phyloP scores from a whole-genome alignment of 2,329 filamentous ascomycete genomes.

The Beauveria asiatica region DNA sequence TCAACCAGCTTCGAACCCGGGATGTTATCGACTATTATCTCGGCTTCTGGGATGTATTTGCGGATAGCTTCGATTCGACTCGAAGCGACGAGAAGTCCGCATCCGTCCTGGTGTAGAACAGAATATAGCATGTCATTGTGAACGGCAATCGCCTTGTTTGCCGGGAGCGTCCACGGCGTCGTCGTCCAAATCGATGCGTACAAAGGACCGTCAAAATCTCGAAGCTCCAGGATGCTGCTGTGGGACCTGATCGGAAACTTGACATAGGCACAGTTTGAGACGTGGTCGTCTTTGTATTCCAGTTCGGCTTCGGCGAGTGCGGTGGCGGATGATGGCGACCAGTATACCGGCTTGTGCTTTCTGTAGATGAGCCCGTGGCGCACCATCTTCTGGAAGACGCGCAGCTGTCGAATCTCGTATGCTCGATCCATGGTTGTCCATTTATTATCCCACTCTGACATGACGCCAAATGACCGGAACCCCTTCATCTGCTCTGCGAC shows the following conservation, averaged over 20 bases:
- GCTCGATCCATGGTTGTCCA: constrained; percentile 73
- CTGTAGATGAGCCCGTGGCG: constrained; percentile 66
- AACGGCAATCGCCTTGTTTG: constrained; percentile 83
- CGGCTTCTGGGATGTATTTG: constrained; percentile 41
- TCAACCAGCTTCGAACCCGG: constrained; percentile 57
- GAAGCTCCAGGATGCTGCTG: constrained; percentile 25
- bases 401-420: constrained; percentile 68
- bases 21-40: constrained; percentile 48
- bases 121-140: constrained; percentile 66
- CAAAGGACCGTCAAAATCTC: constrained; percentile 39
- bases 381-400: constrained; percentile 68
- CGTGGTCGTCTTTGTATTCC: constrained; percentile 70
- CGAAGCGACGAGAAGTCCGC: constrained; percentile 63
- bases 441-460: constrained; percentile 69
- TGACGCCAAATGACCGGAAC: constrained; percentile 66
- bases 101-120: constrained; percentile 48
- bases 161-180: constrained; percentile 93
- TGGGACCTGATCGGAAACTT: constrained; percentile 58
- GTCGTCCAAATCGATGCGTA: constrained; percentile 97
- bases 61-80: constrained; percentile 56
- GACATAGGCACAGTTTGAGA: constrained; percentile 68
- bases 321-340: constrained; percentile 71
- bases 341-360: constrained; percentile 76
- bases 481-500: constrained; percentile 64
- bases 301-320: constrained; percentile 78